phyloP scores from a whole-genome alignment of 345 rosid species.

The Boechera retrofracta region DNA sequence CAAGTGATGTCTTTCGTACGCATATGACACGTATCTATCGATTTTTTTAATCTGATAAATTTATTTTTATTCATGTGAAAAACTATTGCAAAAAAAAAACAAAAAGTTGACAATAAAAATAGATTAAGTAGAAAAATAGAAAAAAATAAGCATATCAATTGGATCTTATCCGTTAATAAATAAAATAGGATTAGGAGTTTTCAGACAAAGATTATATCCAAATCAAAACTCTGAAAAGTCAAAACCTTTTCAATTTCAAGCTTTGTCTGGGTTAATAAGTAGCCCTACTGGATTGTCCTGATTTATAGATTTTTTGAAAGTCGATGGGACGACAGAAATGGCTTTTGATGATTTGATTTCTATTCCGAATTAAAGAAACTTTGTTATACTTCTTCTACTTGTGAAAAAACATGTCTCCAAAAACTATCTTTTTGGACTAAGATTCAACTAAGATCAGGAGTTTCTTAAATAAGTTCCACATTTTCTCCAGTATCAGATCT shows the following conservation, averaged over 20 bases:
- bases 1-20: constrained; percentile 29
- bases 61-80: too few species aligned
- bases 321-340: not conserved
- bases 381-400: not conserved
- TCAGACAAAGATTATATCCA: not conserved
- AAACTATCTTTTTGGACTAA: not conserved
- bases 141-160: too few species aligned
- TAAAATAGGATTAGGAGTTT: not conserved
- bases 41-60: not conserved
- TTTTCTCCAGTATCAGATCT: constrained; percentile 22
- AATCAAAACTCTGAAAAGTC: not conserved
- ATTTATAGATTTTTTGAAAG: not conserved
- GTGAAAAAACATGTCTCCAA: not conserved
- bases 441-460: constrained; percentile 18
- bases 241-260: not conserved
- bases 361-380: not conserved
- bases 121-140: too few species aligned
- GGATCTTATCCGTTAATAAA: not conserved
- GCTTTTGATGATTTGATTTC: not conserved
- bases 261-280: not conserved
- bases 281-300: not conserved
- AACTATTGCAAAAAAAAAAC: too few species aligned
- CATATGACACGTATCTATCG: constrained; percentile 26
- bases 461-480: not conserved
- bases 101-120: too few species aligned